Base-by-base conservation (phyloP, 306 rosid genomes). In the Medicago ruthenica region DNA sequence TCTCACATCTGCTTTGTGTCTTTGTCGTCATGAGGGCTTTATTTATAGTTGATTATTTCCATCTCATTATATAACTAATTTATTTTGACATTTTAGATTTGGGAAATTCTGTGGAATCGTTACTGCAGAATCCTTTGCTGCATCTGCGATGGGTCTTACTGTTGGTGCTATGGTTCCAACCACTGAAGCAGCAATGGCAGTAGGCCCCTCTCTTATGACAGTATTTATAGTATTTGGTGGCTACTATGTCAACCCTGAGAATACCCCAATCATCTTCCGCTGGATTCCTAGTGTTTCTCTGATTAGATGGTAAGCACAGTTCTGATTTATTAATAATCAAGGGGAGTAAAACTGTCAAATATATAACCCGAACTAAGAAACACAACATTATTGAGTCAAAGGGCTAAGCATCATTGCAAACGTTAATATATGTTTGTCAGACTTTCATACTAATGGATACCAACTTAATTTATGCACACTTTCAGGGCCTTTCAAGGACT, bases 401-500 rank as follows among this genome's bases (percentile, higher is more conserved):
- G 67, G 31, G 67, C 55, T 34, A 48, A 70, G 76, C 67, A 41
- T 67, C 37, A 65, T 42, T 57, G 14, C 18, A 3, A 45, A 70
- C 48, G 48, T 75, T 61, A 81, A 42, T 64, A 21, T 60, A 76
- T 51, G 27, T 51, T 75, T 67, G 42, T 51, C 15, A 39, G 76
- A 31, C 55, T 62, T 20, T 71, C 4, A 10, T 58, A 63, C 78
- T 75, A 20, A 83, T 65, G 60, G 67, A 37, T 45, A 9, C 73
- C 66, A 51, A 21, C 44, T 55, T 76, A 70, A 59, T 82, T 76
- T 70, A 21, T 76, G 69, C 83, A 45, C 54, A 60, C 71, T 84
- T 90, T 78, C 96, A 95, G 97, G 98, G 93, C 96, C 34, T 95
- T 92, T 79, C 97, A 95, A 76, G 98, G 97, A 79, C 92, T 95